A percentile compares a stretch with the other conserved stretches of the same genome.
Evolutionary conservation across 257 asterid genomes (phyloP).

Genomic region (Nicotiana otophora): DNA sequence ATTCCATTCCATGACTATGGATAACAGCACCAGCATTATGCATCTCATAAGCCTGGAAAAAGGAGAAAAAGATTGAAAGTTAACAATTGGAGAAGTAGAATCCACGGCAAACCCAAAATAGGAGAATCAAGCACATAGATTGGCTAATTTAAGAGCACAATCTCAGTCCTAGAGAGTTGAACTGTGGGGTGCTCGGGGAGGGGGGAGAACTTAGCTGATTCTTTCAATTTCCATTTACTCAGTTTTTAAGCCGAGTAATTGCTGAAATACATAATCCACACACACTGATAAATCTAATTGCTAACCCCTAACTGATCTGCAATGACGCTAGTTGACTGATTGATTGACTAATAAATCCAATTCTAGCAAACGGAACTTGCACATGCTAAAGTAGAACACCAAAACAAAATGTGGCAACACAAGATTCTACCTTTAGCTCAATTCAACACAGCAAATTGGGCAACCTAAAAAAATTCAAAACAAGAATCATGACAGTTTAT

Average conservation of each 20-base stretch:
- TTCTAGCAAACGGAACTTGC: neutral
- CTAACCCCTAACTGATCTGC: neutral
- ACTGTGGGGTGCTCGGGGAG: neutral
- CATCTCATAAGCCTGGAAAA: slow-evolving; percentile 74
- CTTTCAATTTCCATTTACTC: neutral
- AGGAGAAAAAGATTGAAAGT: neutral
- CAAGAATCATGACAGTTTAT: neutral
- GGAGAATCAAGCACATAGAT: neutral
- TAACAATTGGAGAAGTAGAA: neutral
- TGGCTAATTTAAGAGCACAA: neutral
- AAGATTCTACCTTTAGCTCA: neutral
- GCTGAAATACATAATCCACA: neutral
- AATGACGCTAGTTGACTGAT: too few relatives aligned
- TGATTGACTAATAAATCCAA: too few relatives aligned
- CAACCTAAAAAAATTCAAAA: neutral
- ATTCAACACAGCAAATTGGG: neutral
- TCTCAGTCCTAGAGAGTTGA: neutral
- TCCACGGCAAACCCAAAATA: neutral
- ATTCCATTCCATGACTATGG: slow-evolving; percentile 98
- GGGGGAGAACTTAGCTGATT: neutral
- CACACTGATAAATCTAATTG: neutral
- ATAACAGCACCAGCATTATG: slow-evolving; percentile 95
- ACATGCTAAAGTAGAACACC: neutral
- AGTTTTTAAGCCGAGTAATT: neutral
- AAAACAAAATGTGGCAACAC: neutral